Evolutionary conservation across 495 filamentous ascomycete genomes (phyloP), one percentile per base, ranked within the genome.

Genomic region (Glonium stellatum): DNA sequence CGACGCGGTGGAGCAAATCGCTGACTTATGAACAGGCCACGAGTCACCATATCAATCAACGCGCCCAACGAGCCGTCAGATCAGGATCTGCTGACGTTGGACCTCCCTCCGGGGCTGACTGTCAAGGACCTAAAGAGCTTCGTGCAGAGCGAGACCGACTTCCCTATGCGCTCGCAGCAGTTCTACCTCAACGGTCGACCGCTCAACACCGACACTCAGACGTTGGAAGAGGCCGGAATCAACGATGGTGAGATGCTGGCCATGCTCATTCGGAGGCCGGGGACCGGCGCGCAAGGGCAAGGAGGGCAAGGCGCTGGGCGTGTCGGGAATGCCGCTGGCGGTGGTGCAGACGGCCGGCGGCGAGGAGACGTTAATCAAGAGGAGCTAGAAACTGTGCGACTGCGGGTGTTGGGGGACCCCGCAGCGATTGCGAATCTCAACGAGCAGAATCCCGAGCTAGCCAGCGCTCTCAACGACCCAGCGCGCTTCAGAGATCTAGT

Each of bases 161-260:
- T 86, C 65, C 79, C 83, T 25, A 72, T 76, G 10, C 75, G 74
- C 37, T 72, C 82, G 22, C 86, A 88, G 61, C 82, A 87, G 66
- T 81, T 97, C 67, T 93, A 91, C 72, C 90, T 92, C 76, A 96
- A 97, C 69, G 92, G 91, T 58, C 82, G 84, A 47, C 82, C 93
- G 22, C 84, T 98, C 52, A 77, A 72, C 48, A 85, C 90, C 71
- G 85, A 92, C 63, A 71, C 79, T 25, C 87, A 87, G 71, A 95
- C 90, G 5, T 79, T 98, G 51, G 80, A 87, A 56, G 81, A 93
- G 62, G 82, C 89, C n/a, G 80, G 86, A 10, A 88, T 98, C 64
- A 82, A 77, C 27, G 89, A 96, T 73, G 90, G 90, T 54, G 95
- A 97, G 62, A 92, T 98, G 90, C 78, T 98, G 39, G 89, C 87